Conservation (phyloP, 768 basidiomycete species). For the Boletellus ananiceps region DNA sequence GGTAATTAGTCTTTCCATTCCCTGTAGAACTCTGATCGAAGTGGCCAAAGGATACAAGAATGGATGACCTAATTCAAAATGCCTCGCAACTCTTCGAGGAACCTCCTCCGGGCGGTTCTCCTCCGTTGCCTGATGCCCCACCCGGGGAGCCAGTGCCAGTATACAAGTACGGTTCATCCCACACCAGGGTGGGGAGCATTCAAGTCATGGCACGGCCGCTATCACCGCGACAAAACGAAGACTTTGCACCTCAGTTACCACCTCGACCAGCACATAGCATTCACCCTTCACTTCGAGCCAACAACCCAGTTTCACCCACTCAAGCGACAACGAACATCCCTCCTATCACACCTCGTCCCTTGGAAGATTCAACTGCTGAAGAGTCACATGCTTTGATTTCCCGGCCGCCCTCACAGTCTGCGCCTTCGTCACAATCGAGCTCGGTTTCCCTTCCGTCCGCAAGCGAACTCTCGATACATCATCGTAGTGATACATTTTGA, state of each 20-base stretch:
- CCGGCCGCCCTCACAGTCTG: slow-evolving; percentile 18
- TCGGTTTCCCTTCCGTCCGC: slow-evolving; percentile 10
- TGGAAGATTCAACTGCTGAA: slow-evolving; percentile 19
- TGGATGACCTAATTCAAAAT: slow-evolving; percentile 83
- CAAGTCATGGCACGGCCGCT: slow-evolving; percentile 28
- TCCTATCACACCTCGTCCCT: slow-evolving; percentile 25
- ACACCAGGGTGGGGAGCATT: slow-evolving; percentile 55
- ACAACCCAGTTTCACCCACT: slow-evolving; percentile 45
- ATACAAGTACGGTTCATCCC: slow-evolving; percentile 65
- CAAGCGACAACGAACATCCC: slow-evolving; percentile 34
- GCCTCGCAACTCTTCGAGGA: slow-evolving; percentile 61
- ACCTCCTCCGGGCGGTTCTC: slow-evolving; percentile 48
- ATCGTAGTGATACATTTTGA: slow-evolving; percentile 6
- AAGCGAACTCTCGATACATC: slow-evolving; percentile 7
- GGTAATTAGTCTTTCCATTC: slow-evolving; percentile 41
- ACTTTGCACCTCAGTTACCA: slow-evolving; percentile 72
- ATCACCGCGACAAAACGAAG: slow-evolving; percentile 40
- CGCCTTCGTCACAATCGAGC: slow-evolving; percentile 11
- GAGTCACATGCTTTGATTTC: slow-evolving; percentile 14
- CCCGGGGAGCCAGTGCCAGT: slow-evolving; percentile 54
- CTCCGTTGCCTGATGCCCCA: slow-evolving; percentile 72
- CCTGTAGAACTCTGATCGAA: slow-evolving; percentile 27
- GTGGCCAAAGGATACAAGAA: slow-evolving; percentile 53
- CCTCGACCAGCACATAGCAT: slow-evolving; percentile 67
- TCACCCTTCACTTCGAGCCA: slow-evolving; percentile 64